phyloP scores from a whole-genome alignment of 805 yeast genomes.

The Ogataea glucozyma region DNA sequence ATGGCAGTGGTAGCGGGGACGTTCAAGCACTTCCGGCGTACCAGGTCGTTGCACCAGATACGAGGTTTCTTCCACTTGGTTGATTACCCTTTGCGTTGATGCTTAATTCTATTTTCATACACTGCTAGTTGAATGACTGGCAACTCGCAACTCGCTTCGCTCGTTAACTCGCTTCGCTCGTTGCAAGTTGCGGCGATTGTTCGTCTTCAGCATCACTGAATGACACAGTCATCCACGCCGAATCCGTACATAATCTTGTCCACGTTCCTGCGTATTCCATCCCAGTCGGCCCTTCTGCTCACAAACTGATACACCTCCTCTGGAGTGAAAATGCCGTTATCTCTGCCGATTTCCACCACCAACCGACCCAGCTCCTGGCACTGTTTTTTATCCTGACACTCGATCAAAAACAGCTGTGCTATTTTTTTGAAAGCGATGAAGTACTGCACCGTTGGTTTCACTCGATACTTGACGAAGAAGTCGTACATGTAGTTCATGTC shows the following conservation, averaged over 20 bases:
- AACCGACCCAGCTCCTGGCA: constrained; percentile 83
- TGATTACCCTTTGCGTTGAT: too few relatives aligned
- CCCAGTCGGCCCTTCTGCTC: constrained; percentile 87
- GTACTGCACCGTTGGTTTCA: constrained; percentile 69
- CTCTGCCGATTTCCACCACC: constrained; percentile 79
- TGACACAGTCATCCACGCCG: constrained; percentile 72
- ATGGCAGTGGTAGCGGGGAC: too few relatives aligned
- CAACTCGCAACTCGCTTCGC: background rate
- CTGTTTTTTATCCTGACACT: constrained; percentile 57
- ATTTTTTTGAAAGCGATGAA: constrained; percentile 80
- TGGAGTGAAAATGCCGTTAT: constrained; percentile 85
- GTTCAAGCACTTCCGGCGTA: too few relatives aligned
- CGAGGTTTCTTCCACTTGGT: too few relatives aligned
- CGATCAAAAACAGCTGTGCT: constrained; percentile 78
- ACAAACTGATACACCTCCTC: constrained; percentile 95
- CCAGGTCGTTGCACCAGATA: too few relatives aligned
- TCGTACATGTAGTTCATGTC: constrained; percentile 80
- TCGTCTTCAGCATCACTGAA: constrained; percentile 41
- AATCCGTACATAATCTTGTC: constrained; percentile 96
- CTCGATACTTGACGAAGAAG: constrained; percentile 63
- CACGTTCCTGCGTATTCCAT: constrained; percentile 68
- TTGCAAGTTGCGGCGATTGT: background rate
- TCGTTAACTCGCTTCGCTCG: background rate
- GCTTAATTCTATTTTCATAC: too few relatives aligned
- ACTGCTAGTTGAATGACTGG: background rate